Evolutionary conservation across 108 stramenopile species (phyloP), one percentile per base, ranked within the genome.

Genomic region (Conticribra weissflogii): DNA sequence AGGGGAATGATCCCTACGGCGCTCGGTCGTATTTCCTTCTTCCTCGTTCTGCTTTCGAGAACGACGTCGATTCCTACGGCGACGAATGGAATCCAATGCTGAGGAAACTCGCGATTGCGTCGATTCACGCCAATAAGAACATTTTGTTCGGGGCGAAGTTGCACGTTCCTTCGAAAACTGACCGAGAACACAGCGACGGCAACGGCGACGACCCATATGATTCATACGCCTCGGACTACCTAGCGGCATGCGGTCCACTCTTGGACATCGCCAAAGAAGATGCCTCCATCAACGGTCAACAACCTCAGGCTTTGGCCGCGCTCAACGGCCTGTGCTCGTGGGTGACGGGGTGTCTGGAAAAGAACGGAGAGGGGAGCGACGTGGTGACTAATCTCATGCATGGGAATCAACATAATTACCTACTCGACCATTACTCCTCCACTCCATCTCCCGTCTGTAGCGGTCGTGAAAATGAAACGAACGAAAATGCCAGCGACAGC

Each of bases 221-320:
- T n/a, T n/a, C n/a, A n/a, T 50, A 53, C 21, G 30, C 62, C 21
- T 41, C 59, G 24, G 45, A 67, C 5, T 66, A 74, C 54, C 32
- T 67, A 19, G 73, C 73, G 33, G 77, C 81, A 51, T 89, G 91
- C 63, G 58, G 54, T 32, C 82, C 90, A 47, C 41, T 94, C 23
- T 29, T 94, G 5, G 65, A 85, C 45, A 52, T 68, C 5, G 88
- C 88, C 16, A 53, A 88, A 19, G 62, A 78, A 34, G 90, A 94
- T 79, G 83, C 90, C 9, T 71, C 71, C 8, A 72, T 69, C 29
- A 69, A 91, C 33, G 93, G 88, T 48, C 88, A 91, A 50, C 93
- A 94, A 62, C 82, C 85, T 5, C 90, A 91, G 53, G 90, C 90
- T 4, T 58, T 91, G 45, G 85, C 86, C 1, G 62, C 86, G 14